These are phyloP conservation scores for Areca catechu DNA, from an alignment of 176 grass and related monocot species.

Conservation along the genomic window DNA sequence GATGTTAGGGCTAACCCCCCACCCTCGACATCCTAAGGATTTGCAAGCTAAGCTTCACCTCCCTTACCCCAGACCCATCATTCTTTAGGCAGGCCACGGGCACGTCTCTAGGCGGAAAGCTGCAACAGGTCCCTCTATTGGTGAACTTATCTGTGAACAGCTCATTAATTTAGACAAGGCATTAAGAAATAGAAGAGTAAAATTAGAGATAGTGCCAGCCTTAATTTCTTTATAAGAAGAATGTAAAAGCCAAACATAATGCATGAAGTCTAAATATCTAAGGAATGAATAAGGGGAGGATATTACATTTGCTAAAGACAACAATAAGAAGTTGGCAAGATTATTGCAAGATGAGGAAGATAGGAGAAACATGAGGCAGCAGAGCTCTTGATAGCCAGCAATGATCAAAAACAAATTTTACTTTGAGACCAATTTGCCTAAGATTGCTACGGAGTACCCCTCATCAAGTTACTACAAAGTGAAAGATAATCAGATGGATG, in stretches of 20 bases:
- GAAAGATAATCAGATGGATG: constrained; percentile 76
- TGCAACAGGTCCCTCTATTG: too few relatives aligned
- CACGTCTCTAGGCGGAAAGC: too few relatives aligned
- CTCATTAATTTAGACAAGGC: constrained; percentile 64
- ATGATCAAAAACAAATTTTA: constrained; percentile 67
- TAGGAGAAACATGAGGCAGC: constrained; percentile 86
- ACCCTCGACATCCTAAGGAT: too few relatives aligned
- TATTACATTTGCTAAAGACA: constrained; percentile 34
- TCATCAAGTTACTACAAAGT: constrained; percentile 93
- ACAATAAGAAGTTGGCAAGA: constrained; percentile 76
- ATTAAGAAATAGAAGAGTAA: constrained; percentile 41
- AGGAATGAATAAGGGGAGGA: constrained; percentile 43
- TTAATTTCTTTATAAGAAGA: constrained; percentile 78
- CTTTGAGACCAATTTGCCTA: constrained; percentile 84
- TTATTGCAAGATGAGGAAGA: constrained; percentile 91
- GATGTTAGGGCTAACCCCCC: too few relatives aligned
- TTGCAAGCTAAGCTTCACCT: too few relatives aligned
- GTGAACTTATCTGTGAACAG: constrained; percentile 85
- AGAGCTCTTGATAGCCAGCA: constrained; percentile 33
- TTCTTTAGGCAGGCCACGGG: too few relatives aligned
- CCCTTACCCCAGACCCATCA: too few relatives aligned
- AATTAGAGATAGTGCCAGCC: constrained; percentile 46
- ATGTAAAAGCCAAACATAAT: constrained; percentile 61
- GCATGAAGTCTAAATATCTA: constrained; percentile 29
- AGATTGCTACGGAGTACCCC: constrained; percentile 90